Base-by-base conservation (phyloP, 805 yeast species). In the Kurtzmaniella fragi region DNA sequence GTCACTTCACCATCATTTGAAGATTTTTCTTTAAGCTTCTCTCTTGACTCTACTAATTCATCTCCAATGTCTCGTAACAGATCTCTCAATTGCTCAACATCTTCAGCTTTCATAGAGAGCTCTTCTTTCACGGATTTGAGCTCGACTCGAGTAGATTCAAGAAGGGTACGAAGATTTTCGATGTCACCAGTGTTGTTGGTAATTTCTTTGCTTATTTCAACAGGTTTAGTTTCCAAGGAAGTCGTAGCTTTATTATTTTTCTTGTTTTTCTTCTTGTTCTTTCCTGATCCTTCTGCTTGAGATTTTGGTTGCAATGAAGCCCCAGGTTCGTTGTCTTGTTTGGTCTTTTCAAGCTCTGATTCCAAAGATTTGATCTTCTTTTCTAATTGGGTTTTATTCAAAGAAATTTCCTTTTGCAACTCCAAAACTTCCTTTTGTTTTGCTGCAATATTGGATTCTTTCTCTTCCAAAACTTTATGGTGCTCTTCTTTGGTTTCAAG, bases 61-160 rank as follows among this genome's bases (percentile, higher is more conserved):
- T 84, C 77, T 1, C 96, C 96, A 20, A 89, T 71, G 41, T 76
- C 79, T 45, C 73, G 73, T 39, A 90, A 57, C 86, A 83, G 85
- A 42, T 88, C 96, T 50, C 80, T 76, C 37, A 84, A 67, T 38
- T 69, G 72, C 34, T 79, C 88, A 13, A 88, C 62, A 51, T 89
- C 95, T 39, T 78, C 84, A 10, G 53, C 42, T 43, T 79, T 78
- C 7, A 52, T 34, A 27, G 56, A 60, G n/a, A 78, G 41, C 6
- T 61, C 57, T 3, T 47, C 39, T 25, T 56, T 62, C 11, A 42
- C 43, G 2, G 57, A 31, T 15, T 15, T 39, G 13, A 40, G 30
- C 40, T 48, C 39, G 40, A 53, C 28, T 17, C 31, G 37, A 14
- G 14, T 17, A 30, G 29, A 43, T 42, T 35, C 38, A 31, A 35